Evolutionary conservation across 2,329 filamentous ascomycete genomes (phyloP), one percentile per base, ranked within the genome.

Genomic region (Fusarium sp.): DNA sequence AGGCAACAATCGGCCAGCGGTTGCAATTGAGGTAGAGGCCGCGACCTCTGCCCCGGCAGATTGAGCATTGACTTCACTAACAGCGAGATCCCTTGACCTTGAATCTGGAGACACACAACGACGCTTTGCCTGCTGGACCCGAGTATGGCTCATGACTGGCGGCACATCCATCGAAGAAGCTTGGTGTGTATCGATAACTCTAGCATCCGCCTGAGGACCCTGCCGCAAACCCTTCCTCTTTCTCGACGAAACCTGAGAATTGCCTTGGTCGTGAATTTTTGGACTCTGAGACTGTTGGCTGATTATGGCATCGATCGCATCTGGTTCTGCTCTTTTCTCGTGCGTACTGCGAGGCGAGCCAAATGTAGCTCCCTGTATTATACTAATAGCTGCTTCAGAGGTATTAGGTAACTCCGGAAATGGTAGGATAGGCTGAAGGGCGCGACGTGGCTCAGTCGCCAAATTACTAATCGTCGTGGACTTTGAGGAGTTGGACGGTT

Each of bases 81-180:
- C 35, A 8, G 33, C 48, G 17, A 53, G 48, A n/a, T 57, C 58
- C 15, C 36, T 37, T 21, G 71, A 68, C n/a, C 36, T 45, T 23
- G 51, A 48, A 15, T 67, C 72, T 31, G 70, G 69, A 5, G 74
- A 74, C 15, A 72, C 60, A 40, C 74, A 72, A 23, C 71, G 75
- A 10, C 75, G 73, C 56, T 77, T 77, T 21, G 47, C 20, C n/a
- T 67, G 64, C 33, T 69, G 67, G 21, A 46, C 40, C 11, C 67
- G 71, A 23, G 52, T n/a, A 29, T 23, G 33, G 25, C 52, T 49
- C 23, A 20, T 54, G 14, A 17, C 49, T 39, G 36, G 37, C 5
- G 20, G 21, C 7, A 42, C 20, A 40, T 41, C 20, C 11, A 35
- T 23, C 11, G 45, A 25, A 21, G 27, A 27, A 48, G 53, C 23